phyloP scores from a whole-genome alignment of 208 protist genomes.

The Acanthamoeba lenticulata region DNA sequence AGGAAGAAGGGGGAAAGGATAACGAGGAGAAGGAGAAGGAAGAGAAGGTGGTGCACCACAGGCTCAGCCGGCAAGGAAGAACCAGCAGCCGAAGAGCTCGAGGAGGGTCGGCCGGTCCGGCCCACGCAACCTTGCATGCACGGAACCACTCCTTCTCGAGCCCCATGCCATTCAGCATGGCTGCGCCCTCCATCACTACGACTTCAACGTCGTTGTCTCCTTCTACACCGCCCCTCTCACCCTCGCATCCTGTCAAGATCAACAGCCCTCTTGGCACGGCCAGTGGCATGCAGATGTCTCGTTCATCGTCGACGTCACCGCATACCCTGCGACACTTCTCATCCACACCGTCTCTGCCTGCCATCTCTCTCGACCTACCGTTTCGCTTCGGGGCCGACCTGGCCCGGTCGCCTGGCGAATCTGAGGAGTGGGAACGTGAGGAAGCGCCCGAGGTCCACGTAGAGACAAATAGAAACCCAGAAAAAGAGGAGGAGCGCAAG shows the following conservation, averaged over 20 bases:
- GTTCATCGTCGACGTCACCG: background rate
- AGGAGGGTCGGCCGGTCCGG: background rate
- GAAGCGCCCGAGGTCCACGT: background rate
- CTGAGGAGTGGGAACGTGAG: background rate
- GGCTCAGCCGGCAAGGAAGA: background rate
- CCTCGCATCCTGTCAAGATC: too few relatives aligned
- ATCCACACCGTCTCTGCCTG: background rate
- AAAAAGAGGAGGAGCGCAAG: too few relatives aligned
- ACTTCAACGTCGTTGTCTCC: background rate
- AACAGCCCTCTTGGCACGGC: too few relatives aligned
- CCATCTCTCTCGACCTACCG: background rate
- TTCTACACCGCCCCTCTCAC: background rate
- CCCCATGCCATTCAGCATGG: background rate
- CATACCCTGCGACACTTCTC: background rate
- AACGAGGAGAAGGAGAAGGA: too few relatives aligned
- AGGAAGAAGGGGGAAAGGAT: too few relatives aligned
- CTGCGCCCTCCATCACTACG: background rate
- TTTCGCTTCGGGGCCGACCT: constrained; percentile 10
- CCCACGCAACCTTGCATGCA: background rate
- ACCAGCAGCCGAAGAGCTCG: background rate
- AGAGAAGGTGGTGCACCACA: too few relatives aligned
- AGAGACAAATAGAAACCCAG: too few relatives aligned
- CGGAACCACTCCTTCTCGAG: constrained; percentile 39
- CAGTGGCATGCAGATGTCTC: background rate
- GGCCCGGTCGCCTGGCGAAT: background rate